Evolutionary conservation across 768 basidiomycete species (phyloP).

Genomic region (Agrocybe pediades): DNA sequence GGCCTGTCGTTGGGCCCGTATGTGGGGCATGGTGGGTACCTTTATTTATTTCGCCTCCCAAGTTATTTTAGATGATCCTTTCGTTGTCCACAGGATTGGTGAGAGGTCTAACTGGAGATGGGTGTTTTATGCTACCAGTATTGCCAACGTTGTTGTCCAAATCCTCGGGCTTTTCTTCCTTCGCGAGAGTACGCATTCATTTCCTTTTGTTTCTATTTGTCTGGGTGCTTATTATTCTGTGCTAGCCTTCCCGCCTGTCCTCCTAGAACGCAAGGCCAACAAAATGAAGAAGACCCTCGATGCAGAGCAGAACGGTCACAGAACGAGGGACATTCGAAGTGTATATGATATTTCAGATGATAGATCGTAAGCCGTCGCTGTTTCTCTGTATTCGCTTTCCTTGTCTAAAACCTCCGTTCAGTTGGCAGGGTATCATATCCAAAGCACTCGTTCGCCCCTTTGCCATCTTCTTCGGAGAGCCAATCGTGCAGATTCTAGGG

Average conservation of each 20-base stretch:
- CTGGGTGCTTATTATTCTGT: not conserved
- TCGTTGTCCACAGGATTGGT: constrained; percentile 49
- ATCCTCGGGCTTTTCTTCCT: constrained; percentile 55
- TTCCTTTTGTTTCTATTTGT: not conserved
- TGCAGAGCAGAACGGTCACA: constrained; percentile 1
- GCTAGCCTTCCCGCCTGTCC: constrained; percentile 1
- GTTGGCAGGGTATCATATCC: constrained; percentile 52
- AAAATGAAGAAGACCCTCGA: not conserved
- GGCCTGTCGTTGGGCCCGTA: constrained; percentile 64
- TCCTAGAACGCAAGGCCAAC: constrained; percentile 1
- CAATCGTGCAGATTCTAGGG: constrained; percentile 70
- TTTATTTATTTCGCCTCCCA: not conserved
- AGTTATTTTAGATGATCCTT: constrained; percentile 9
- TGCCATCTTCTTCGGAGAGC: constrained; percentile 56
- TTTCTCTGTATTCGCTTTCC: not conserved
- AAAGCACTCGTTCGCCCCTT: constrained; percentile 71
- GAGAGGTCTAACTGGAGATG: constrained; percentile 69
- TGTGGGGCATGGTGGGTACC: constrained; percentile 55
- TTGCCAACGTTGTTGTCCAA: constrained; percentile 57
- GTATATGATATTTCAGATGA: not conserved
- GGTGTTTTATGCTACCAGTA: constrained; percentile 74
- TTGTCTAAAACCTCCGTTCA: constrained; percentile 19
- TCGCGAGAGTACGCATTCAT: constrained; percentile 56
- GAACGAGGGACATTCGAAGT: not conserved
- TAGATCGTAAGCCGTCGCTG: not conserved